Percentiles rank a stretch among this genome's conserved stretches.
Conservation (phyloP, 768 basidiomycete genomes). For the Lactarius sp. region DNA sequence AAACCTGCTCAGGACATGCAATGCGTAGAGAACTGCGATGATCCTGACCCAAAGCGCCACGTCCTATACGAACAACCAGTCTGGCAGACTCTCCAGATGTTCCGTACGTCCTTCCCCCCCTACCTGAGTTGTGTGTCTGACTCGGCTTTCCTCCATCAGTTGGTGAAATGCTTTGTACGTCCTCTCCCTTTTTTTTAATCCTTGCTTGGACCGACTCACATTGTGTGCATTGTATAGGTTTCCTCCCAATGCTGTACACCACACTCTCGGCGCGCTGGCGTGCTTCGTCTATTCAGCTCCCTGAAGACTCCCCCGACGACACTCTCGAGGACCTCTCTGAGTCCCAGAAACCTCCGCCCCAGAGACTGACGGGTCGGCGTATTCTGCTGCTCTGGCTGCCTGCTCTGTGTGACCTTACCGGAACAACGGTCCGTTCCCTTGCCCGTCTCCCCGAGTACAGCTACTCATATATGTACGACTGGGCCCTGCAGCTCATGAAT, state of each 20-base stretch:
- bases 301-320: slow-evolving; percentile 32
- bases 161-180: slow-evolving; percentile 92
- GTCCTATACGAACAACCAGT: slow-evolving; percentile 93
- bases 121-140: slow-evolving; percentile 26
- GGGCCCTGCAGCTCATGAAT: slow-evolving; percentile 68
- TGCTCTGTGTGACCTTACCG: slow-evolving; percentile 85
- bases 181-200: slow-evolving; percentile 23
- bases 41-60: slow-evolving; percentile 53
- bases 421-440: slow-evolving; percentile 65
- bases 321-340: slow-evolving; percentile 30
- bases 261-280: slow-evolving; percentile 49
- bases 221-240: slow-evolving; percentile 47
- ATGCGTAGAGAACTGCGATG: slow-evolving; percentile 90
- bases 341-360: slow-evolving; percentile 29
- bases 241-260: slow-evolving; percentile 76
- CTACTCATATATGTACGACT: slow-evolving; percentile 4
- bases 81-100: slow-evolving; percentile 90
- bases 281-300: slow-evolving; percentile 49
- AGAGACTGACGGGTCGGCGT: slow-evolving; percentile 60
- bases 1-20: slow-evolving; percentile 74
- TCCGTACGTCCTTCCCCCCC: slow-evolving; percentile 50
- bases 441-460: not conserved
- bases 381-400: slow-evolving; percentile 82
- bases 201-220: slow-evolving; percentile 10
- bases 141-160: slow-evolving; percentile 42